A percentile compares a stretch with the other conserved stretches of the same genome.
phyloP scores from a whole-genome alignment of 2,329 filamentous ascomycete species.

The Microcyclospora tardicrescens region DNA sequence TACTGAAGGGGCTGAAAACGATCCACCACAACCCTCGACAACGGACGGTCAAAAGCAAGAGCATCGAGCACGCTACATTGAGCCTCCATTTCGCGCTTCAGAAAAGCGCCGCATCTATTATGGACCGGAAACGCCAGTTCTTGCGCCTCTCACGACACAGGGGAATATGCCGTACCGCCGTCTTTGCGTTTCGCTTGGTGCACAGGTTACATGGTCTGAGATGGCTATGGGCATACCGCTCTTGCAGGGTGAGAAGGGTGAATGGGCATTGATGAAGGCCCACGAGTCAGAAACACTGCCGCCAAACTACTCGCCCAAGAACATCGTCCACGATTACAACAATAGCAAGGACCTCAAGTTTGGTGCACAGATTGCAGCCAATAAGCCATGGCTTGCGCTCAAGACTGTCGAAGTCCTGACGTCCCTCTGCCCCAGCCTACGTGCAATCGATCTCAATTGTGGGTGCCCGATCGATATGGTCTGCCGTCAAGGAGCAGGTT shows the following conservation, averaged over 20 bases:
- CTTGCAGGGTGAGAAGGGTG: constrained; percentile 75
- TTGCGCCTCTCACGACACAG: constrained; percentile 94
- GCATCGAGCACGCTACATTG: constrained; percentile 65
- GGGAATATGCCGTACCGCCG: constrained; percentile 91
- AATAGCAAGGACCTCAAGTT: constrained; percentile 75
- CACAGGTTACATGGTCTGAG: constrained; percentile 90
- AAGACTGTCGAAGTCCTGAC: constrained; percentile 78
- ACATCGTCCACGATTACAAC: constrained; percentile 63
- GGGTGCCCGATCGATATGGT: constrained; percentile 95
- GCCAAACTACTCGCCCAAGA: constrained; percentile 50
- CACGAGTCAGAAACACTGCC: constrained; percentile 70
- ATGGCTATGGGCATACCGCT: constrained; percentile 92
- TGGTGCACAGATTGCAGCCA: constrained; percentile 82
- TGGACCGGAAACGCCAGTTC: constrained; percentile 76
- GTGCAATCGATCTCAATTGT: constrained; percentile 90
- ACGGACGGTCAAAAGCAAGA: constrained; percentile 44
- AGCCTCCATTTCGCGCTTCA: constrained; percentile 76
- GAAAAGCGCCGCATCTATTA: constrained; percentile 94
- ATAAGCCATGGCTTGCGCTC: constrained; percentile 79
- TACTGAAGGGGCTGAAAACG: neutral
- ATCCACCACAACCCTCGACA: neutral
- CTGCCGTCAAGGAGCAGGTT: constrained; percentile 76
- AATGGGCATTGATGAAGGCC: constrained; percentile 91
- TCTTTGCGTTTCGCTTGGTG: constrained; percentile 77
- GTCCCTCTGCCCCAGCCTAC: constrained; percentile 64